A percentile compares a stretch with the other conserved stretches of the same genome.
Evolutionary conservation across 306 rosid genomes (phyloP).

Genomic region (Trichosanthes cucumerina): DNA sequence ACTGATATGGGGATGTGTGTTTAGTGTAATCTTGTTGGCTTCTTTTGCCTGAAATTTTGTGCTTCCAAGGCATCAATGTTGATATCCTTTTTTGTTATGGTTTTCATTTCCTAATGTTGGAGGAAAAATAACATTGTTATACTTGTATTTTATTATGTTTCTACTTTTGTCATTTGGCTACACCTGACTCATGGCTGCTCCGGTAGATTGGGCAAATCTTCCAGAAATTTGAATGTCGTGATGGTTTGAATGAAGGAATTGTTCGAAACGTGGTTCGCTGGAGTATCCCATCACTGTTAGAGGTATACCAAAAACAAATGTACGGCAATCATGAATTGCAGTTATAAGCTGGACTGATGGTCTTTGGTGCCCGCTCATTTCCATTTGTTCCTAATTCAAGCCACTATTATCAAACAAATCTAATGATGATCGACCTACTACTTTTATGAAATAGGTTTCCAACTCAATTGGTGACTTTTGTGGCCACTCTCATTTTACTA

Average conservation of each 20-base stretch:
- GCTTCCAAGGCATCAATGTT: background rate
- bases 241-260: slow-evolving; percentile 44
- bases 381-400: background rate
- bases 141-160: background rate
- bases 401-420: background rate
- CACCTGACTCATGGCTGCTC: slow-evolving; percentile 11
- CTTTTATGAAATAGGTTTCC: background rate
- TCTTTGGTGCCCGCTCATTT: background rate
- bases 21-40: background rate
- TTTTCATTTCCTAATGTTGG: background rate
- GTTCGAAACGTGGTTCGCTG: slow-evolving; percentile 72
- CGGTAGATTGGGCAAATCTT: slow-evolving; percentile 80
- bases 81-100: background rate
- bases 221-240: slow-evolving; percentile 79
- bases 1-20: background rate
- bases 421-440: background rate
- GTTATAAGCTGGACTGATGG: background rate
- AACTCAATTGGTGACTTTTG: background rate
- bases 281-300: slow-evolving; percentile 77
- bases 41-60: background rate
- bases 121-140: background rate
- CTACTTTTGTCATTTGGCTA: slow-evolving; percentile 2
- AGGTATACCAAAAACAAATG: slow-evolving; percentile 33
- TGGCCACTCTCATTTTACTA: background rate
- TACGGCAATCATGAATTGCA: background rate